A percentile compares a stretch with the other conserved stretches of the same genome.
Conservation (phyloP, 2,329 filamentous ascomycete species). For the Madurella fahalii region DNA sequence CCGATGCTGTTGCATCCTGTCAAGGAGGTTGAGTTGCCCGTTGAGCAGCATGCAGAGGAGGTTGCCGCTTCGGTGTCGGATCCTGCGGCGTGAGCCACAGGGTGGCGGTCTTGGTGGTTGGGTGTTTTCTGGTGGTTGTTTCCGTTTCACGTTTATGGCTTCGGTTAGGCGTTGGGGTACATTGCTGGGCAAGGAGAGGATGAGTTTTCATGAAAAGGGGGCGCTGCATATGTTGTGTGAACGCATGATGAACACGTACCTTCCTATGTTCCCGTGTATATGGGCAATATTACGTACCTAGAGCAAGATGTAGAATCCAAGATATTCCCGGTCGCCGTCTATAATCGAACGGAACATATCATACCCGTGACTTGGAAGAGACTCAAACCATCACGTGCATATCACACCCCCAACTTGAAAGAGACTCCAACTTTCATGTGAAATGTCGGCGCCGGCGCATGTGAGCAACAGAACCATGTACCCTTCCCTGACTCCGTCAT, state of each 20-base stretch:
- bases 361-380: no score
- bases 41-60: slow-evolving; percentile 50
- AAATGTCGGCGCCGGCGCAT: no score
- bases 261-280: background rate
- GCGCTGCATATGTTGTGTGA: background rate
- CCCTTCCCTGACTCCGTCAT: no score
- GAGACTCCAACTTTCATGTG: no score
- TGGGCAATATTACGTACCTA: no score
- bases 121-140: background rate
- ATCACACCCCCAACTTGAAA: no score
- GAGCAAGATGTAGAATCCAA: no score
- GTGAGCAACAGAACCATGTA: no score
- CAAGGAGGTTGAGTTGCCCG: slow-evolving; percentile 67
- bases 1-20: slow-evolving; percentile 87
- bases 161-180: background rate
- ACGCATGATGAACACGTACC: background rate
- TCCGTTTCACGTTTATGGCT: slow-evolving; percentile 3
- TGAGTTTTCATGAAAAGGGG: background rate
- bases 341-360: no score
- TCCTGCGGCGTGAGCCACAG: slow-evolving; percentile 37
- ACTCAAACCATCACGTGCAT: no score
- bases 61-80: slow-evolving; percentile 49
- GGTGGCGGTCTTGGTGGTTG: background rate
- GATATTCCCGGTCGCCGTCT: no score
- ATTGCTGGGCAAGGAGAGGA: background rate